Evolutionary conservation across 768 basidiomycete genomes (phyloP).

Genomic region (Clitopilus passeckerianus): DNA sequence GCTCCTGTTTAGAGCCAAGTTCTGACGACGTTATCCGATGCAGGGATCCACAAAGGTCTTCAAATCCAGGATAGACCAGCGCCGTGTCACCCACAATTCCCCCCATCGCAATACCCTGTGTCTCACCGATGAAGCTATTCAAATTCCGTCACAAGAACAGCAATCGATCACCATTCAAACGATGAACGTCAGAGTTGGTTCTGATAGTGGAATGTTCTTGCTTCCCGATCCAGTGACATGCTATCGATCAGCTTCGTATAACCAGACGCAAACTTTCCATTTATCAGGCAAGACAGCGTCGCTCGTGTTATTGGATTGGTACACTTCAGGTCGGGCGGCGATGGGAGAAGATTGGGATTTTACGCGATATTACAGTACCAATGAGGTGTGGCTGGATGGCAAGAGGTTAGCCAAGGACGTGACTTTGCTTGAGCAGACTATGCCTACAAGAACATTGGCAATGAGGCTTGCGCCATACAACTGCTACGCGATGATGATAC

Average conservation of each 20-base stretch:
- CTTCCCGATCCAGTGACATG: conserved; percentile 94
- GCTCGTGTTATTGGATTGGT: conserved; percentile 81
- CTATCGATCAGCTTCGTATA: conserved; percentile 79
- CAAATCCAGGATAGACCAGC: conserved; percentile 64
- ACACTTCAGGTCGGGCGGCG: conserved; percentile 82
- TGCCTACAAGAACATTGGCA: conserved; percentile 37
- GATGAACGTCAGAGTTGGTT: conserved; percentile 51
- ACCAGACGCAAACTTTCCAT: conserved; percentile 76
- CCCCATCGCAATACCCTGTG: conserved; percentile 2
- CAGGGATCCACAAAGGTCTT: conserved; percentile 96
- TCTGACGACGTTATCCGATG: neutral
- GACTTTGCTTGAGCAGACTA: conserved; percentile 62
- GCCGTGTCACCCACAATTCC: conserved; percentile 38
- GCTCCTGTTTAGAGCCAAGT: neutral
- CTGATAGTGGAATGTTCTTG: conserved; percentile 61
- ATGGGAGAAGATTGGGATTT: conserved; percentile 90
- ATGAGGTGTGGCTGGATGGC: conserved; percentile 72
- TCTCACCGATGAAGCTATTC: neutral
- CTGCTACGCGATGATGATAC: conserved; percentile 84
- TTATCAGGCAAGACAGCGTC: conserved; percentile 52
- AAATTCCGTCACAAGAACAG: neutral
- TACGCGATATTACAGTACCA: conserved; percentile 76
- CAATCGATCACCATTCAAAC: conserved; percentile 49
- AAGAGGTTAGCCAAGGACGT: conserved; percentile 71
- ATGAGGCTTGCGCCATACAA: conserved; percentile 75